These are phyloP conservation scores for Leccinum barrowsii DNA, from an alignment of 768 basidiomycete genomes.

Conservation along the genomic window DNA sequence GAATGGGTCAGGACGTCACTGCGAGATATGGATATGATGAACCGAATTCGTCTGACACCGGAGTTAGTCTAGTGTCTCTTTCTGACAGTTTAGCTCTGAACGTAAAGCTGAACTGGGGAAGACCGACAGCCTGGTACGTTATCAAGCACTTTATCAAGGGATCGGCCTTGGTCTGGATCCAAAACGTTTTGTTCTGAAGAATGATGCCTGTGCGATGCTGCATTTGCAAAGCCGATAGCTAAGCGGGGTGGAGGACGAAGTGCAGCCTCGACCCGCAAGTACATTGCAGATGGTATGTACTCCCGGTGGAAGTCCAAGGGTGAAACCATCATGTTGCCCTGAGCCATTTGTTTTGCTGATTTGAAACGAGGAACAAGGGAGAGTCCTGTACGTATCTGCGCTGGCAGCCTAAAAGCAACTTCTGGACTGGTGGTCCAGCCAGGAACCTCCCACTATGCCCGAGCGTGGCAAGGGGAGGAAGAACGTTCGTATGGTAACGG, in stretches of 20 bases:
- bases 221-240: neutral
- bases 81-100: neutral
- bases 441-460: neutral
- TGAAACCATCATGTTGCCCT: no score
- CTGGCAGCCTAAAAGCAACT: neutral
- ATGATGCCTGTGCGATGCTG: neutral
- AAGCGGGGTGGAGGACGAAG: neutral
- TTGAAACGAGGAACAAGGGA: no score
- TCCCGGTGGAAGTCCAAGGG: no score
- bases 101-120: neutral
- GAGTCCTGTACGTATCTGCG: no score
- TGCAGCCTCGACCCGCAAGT: no score
- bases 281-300: no score
- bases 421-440: neutral
- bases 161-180: neutral
- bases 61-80: neutral
- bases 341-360: neutral
- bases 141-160: neutral
- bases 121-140: neutral
- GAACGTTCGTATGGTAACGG: neutral
- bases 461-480: neutral
- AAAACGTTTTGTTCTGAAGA: neutral
- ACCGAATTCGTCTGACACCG: neutral
- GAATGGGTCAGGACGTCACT: constrained; percentile 8
- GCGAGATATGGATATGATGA: neutral